Percentiles rank a stretch among this genome's conserved stretches.
Evolutionary conservation across 2,329 filamentous ascomycete species (phyloP).

Genomic region (Fusarium sp.): DNA sequence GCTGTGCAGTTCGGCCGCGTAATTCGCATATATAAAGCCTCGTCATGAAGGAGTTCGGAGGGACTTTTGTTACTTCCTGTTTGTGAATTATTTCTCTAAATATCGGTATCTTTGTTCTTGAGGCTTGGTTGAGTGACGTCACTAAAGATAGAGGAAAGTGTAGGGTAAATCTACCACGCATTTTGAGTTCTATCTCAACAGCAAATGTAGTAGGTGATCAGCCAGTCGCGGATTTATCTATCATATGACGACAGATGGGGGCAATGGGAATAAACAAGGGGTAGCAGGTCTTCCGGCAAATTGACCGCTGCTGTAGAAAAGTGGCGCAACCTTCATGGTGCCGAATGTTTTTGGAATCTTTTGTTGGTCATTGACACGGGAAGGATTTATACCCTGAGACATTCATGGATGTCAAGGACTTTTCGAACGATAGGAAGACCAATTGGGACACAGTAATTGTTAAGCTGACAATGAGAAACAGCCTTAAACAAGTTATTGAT

Average conservation of each 20-base stretch:
- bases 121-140: neutral
- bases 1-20: slow-evolving; percentile 1
- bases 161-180: neutral
- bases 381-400: neutral
- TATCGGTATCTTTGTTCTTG: neutral
- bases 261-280: neutral
- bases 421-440: neutral
- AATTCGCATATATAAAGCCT: neutral
- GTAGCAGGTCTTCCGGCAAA: too few relatives aligned
- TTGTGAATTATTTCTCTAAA: neutral
- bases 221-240: neutral
- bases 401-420: neutral
- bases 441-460: neutral
- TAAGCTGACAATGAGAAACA: neutral
- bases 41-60: neutral
- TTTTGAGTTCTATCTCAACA: neutral
- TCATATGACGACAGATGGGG: neutral
- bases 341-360: neutral
- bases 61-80: neutral
- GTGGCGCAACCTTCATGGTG: too few relatives aligned
- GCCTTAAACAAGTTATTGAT: neutral
- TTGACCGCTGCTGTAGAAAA: too few relatives aligned
- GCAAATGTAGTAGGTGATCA: neutral
- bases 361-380: neutral
- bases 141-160: neutral